Conservation (phyloP, 495 filamentous ascomycete species). For the Hypoxylon subgilvum region DNA sequence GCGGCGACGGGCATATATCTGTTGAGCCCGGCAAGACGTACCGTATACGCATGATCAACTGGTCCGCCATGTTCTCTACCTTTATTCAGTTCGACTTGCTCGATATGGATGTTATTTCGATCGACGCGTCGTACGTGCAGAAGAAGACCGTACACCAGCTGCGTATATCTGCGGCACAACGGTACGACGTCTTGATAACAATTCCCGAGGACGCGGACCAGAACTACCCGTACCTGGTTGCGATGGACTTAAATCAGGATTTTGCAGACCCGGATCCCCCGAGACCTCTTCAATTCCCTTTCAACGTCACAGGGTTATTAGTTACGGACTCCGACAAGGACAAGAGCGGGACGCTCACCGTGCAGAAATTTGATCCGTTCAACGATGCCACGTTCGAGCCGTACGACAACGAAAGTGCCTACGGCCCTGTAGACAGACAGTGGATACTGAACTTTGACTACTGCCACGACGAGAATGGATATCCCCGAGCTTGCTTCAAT, state of each 20-base stretch:
- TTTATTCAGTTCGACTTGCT: constrained; percentile 69
- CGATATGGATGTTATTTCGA: constrained; percentile 65
- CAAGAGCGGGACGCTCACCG: constrained; percentile 51
- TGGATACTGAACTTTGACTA: constrained; percentile 66
- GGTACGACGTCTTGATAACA: constrained; percentile 65
- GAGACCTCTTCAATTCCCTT: constrained; percentile 37
- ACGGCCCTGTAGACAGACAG: constrained; percentile 56
- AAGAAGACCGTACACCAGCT: constrained; percentile 44
- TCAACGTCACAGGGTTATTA: constrained; percentile 64
- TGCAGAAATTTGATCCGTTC: constrained; percentile 62
- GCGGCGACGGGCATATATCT: constrained; percentile 58
- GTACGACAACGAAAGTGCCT: constrained; percentile 56
- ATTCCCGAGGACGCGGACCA: constrained; percentile 40
- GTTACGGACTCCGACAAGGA: constrained; percentile 65
- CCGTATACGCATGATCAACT: constrained; percentile 74
- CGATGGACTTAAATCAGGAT: constrained; percentile 55
- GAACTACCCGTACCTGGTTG: constrained; percentile 66
- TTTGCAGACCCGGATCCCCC: constrained; percentile 41
- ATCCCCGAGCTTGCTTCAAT: constrained; percentile 78
- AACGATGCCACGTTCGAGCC: constrained; percentile 71
- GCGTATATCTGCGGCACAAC: constrained; percentile 65
- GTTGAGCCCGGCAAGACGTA: constrained; percentile 78
- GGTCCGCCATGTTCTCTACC: constrained; percentile 65
- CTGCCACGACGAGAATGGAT: constrained; percentile 65
- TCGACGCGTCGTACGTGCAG: constrained; percentile 52